Evolutionary conservation across 1,284 basidiomycete species (phyloP), one percentile per base, ranked within the genome.

Genomic region (Ustilago nuda): DNA sequence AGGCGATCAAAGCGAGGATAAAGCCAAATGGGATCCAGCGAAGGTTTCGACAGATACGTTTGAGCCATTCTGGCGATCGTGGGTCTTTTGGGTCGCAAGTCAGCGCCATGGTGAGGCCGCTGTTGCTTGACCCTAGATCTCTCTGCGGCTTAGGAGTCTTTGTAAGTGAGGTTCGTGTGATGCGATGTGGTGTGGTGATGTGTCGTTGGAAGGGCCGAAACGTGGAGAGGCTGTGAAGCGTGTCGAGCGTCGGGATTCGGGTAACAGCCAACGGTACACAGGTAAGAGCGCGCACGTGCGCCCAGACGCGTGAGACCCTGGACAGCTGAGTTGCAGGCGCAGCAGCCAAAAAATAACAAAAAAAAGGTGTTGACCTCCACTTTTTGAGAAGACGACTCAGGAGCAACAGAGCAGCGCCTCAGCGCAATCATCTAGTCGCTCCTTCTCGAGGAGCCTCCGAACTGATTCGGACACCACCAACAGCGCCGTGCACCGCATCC

Each of bases 11-110:
- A 19, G 43, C 58, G 3, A 71, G 17, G 62, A 81, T 77, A 51
- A 76, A 76, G 62, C 58, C 23, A 43, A 79, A 73, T 19, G 78
- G 73, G 23, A 69, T 19, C 72, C 71, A 73, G 54, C 65, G 65
- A 6, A 71, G 52, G 41, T 79, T 73, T 13, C 65, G 58, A 36
- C 71, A 68, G 46, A 69, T 35, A 15, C 53, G 41, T 30, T 61
- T 59, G 57, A 73, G 61, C 45, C 53, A 65, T 12, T 23, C 37
- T 23, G 75, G 61, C 3, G 75, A 53, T 23, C 61, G 56, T 8
- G 75, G 75, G 33, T 70, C 53, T n/a, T 73, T 66, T 17, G 75
- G 64, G 35, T 77, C 71, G 71, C 75, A 77, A 46, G 62, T 76
- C 41, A 76, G 56, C n/a, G 55, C 41, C 70, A 77, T 73, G n/a